These are phyloP conservation scores for Cystofilobasidium capitatum DNA, from an alignment of 768 basidiomycete species.

Conservation along the genomic window DNA sequence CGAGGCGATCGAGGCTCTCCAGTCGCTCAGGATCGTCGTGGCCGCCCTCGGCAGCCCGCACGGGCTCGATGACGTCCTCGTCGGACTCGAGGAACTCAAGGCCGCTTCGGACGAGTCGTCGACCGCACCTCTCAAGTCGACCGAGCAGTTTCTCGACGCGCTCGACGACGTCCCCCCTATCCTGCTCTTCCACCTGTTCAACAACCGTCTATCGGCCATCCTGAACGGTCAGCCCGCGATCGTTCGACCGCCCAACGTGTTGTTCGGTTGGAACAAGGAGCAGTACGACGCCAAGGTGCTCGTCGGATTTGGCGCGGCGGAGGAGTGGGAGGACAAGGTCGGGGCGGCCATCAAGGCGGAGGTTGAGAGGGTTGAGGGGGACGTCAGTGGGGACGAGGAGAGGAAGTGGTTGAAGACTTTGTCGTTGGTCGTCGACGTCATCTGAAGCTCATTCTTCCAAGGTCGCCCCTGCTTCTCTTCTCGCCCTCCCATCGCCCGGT, in stretches of 20 bases:
- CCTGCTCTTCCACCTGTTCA: constrained; percentile 24
- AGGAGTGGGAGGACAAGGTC: constrained; percentile 25
- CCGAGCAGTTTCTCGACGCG: constrained; percentile 16
- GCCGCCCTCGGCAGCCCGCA: constrained; percentile 9
- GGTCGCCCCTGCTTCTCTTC: too few species aligned
- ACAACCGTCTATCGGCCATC: background rate
- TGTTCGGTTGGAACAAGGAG: constrained; percentile 10
- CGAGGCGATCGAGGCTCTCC: constrained; percentile 24
- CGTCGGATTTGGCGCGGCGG: constrained; percentile 20
- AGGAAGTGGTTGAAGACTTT: background rate
- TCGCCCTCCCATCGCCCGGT: background rate
- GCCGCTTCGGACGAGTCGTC: background rate
- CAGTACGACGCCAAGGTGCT: constrained; percentile 18
- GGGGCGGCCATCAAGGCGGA: constrained; percentile 14
- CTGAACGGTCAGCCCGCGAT: background rate
- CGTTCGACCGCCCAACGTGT: constrained; percentile 4
- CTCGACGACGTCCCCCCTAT: constrained; percentile 26
- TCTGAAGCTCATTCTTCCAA: background rate
- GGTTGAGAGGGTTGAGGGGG: background rate
- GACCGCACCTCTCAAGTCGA: background rate
- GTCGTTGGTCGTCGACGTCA: constrained; percentile 11
- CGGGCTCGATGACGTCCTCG: constrained; percentile 15
- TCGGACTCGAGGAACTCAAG: constrained; percentile 26
- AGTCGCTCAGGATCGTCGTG: constrained; percentile 21
- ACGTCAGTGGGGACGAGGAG: background rate